Percentiles rank a stretch among this genome's conserved stretches.
phyloP scores from a whole-genome alignment of 768 basidiomycete species.

The Lentinula sp. region DNA sequence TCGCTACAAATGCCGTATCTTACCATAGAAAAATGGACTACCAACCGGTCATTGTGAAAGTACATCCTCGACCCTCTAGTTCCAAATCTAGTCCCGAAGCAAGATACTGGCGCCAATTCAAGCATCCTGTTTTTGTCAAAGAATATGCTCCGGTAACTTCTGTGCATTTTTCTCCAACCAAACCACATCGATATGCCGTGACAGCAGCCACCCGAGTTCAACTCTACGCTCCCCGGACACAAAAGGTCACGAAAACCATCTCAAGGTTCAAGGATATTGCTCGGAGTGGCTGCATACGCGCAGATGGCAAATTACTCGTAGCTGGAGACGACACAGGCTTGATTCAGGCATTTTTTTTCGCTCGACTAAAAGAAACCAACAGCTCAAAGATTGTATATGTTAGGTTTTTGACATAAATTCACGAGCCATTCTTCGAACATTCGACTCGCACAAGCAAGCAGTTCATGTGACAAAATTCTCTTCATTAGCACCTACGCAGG shows the following conservation, averaged over 20 bases:
- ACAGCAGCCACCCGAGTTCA: slow-evolving; percentile 92
- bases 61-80: slow-evolving; percentile 45
- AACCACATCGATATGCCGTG: slow-evolving; percentile 92
- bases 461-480: slow-evolving; percentile 96
- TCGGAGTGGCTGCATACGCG: slow-evolving; percentile 79
- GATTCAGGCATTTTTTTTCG: slow-evolving; percentile 50
- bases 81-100: slow-evolving; percentile 69
- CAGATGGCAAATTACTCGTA: slow-evolving; percentile 91
- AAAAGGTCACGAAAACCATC: slow-evolving; percentile 94
- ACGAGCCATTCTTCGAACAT: slow-evolving; percentile 85
- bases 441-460: slow-evolving; percentile 93
- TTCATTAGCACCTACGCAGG: slow-evolving; percentile 66
- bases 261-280: slow-evolving; percentile 97
- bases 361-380: neutral
- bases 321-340: slow-evolving; percentile 94
- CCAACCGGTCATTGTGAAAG: slow-evolving; percentile 67
- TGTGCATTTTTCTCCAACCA: slow-evolving; percentile 82
- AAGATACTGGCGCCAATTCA: slow-evolving; percentile 83
- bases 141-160: slow-evolving; percentile 96
- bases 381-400: slow-evolving; percentile 1
- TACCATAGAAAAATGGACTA: slow-evolving; percentile 52
- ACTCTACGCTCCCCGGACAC: slow-evolving; percentile 93
- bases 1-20: neutral
- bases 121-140: slow-evolving; percentile 90
- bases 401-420: slow-evolving; percentile 92